Conservation (phyloP, 441 rosid genomes). For the Croton laevigatus region DNA sequence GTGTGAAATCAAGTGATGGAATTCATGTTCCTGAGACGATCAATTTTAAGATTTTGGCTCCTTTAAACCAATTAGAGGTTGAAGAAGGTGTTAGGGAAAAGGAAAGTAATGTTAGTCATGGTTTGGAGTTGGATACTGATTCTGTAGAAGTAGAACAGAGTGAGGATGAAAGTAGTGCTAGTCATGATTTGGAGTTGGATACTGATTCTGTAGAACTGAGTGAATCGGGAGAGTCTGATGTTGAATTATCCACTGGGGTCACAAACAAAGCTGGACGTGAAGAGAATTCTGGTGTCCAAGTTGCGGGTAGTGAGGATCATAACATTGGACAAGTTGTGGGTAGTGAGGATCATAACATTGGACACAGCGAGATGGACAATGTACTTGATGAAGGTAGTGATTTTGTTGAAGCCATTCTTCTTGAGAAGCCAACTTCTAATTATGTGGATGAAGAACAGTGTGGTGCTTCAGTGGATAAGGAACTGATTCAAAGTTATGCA, state of each 20-base stretch:
- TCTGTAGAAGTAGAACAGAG: constrained; percentile 15
- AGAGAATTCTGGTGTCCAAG: constrained; percentile 22
- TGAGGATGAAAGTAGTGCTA: constrained; percentile 20
- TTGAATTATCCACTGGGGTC: constrained; percentile 15
- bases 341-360: constrained; percentile 16
- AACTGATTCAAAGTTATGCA: neutral
- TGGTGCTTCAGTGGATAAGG: neutral
- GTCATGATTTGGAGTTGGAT: constrained; percentile 9
- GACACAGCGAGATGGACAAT: neutral
- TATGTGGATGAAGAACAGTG: constrained; percentile 8
- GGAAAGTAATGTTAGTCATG: constrained; percentile 13
- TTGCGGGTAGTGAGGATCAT: neutral
- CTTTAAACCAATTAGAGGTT: constrained; percentile 9
- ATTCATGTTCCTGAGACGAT: constrained; percentile 12
- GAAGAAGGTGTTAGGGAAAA: constrained; percentile 17
- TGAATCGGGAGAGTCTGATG: constrained; percentile 5
- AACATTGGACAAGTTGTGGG: too few relatives aligned
- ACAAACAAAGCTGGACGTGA: constrained; percentile 25
- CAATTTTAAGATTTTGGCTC: constrained; percentile 21
- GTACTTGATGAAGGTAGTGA: constrained; percentile 20
- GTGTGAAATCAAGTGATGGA: constrained; percentile 5
- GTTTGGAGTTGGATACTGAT: constrained; percentile 9
- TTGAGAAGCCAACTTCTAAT: constrained; percentile 23
- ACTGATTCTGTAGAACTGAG: constrained; percentile 14
- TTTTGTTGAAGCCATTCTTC: constrained; percentile 22